Conservation (phyloP, 2,329 filamentous ascomycete genomes). For the Beauveria scarabaeidicola region DNA sequence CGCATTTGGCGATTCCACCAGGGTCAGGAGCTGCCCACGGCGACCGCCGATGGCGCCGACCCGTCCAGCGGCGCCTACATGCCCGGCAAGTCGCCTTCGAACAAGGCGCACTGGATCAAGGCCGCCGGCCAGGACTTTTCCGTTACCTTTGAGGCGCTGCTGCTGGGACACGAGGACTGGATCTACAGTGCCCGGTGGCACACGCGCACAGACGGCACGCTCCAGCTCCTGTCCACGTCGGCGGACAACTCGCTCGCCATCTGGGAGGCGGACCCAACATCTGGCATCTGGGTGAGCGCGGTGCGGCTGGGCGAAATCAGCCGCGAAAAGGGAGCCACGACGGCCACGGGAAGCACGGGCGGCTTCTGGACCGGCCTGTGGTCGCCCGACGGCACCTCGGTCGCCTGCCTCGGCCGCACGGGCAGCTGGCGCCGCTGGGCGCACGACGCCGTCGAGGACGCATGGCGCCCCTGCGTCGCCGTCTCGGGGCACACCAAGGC, state of each 20-base stretch:
- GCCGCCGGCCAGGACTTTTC: constrained; percentile 57
- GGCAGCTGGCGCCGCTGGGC: constrained; percentile 90
- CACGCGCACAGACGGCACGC: constrained; percentile 38
- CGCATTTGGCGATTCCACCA: constrained; percentile 81
- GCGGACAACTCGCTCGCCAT: constrained; percentile 92
- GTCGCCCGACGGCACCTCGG: constrained; percentile 66
- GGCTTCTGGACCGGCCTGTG: constrained; percentile 96
- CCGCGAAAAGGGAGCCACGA: constrained; percentile 89
- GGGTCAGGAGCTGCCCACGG: constrained; percentile 55
- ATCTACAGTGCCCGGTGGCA: constrained; percentile 84
- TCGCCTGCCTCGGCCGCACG: constrained; percentile 79
- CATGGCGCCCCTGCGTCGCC: constrained; percentile 70
- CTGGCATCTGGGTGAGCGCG: constrained; percentile 84
- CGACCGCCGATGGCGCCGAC: constrained; percentile 46
- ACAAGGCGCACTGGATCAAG: constrained; percentile 76
- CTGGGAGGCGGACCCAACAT: constrained; percentile 77
- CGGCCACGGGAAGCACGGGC: constrained; percentile 88
- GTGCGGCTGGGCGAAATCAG: constrained; percentile 89
- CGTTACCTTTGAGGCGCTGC: constrained; percentile 84
- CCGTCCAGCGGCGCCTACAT: constrained; percentile 49
- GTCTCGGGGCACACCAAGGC: constrained; percentile 77
- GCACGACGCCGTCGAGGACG: constrained; percentile 48
- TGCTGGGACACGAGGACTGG: constrained; percentile 97
- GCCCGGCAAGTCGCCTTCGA: constrained; percentile 67
- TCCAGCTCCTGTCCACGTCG: constrained; percentile 78